These are phyloP conservation scores for Blepharisma japonicum DNA, from an alignment of 73 alveolate species.

Conservation along the genomic window DNA sequence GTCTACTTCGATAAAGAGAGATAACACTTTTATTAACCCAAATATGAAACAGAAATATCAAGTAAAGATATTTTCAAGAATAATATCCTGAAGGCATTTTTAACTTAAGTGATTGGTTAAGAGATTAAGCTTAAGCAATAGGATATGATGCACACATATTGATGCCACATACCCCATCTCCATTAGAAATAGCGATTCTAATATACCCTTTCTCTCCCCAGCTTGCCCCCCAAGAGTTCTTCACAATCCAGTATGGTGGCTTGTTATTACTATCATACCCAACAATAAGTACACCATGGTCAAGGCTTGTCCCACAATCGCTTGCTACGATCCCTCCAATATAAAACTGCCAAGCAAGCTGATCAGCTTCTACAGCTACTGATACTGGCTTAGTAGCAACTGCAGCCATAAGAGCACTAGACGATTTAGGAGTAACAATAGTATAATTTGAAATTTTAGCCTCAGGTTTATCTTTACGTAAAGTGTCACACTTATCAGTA, in stretches of 20 bases:
- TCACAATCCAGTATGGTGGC: constrained; percentile 52
- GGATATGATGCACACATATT: constrained; percentile 24
- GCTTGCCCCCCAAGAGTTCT: constrained; percentile 80
- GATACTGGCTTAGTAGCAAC: constrained; percentile 60
- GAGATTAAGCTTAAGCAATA: not conserved
- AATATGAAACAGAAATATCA: too few relatives aligned
- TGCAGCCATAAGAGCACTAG: constrained; percentile 25
- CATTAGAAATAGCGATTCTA: constrained; percentile 46
- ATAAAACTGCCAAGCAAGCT: constrained; percentile 45
- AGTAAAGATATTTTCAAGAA: too few relatives aligned
- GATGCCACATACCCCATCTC: constrained; percentile 32
- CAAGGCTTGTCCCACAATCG: constrained; percentile 38
- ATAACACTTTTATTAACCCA: too few relatives aligned
- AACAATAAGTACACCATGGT: constrained; percentile 72
- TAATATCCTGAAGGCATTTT: too few relatives aligned
- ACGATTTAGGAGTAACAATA: not conserved
- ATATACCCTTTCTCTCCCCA: constrained; percentile 84
- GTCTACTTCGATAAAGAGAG: too few relatives aligned
- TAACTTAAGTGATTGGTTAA: too few relatives aligned
- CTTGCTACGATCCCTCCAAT: constrained; percentile 41
- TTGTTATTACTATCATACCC: constrained; percentile 61
- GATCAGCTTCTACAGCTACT: constrained; percentile 59
- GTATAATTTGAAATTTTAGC: too few relatives aligned
- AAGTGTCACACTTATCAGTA: too few relatives aligned
- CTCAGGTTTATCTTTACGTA: too few relatives aligned